Conservation (phyloP, 805 yeast species). For the Candida khao-thaluensis region DNA sequence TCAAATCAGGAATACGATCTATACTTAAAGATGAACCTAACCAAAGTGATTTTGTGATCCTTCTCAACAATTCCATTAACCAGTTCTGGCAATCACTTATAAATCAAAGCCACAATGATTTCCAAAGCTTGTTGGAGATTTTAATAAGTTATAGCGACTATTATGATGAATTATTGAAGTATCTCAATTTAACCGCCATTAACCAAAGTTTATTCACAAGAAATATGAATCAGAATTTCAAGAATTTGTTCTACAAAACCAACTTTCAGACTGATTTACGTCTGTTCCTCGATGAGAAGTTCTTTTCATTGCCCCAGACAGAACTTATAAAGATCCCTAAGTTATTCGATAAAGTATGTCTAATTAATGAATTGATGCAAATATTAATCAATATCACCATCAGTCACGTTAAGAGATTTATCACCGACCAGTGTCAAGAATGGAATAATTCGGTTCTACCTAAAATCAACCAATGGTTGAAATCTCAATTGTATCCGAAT, state of each 20-base stretch:
- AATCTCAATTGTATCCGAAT: constrained; percentile 37
- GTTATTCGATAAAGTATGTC: constrained; percentile 22
- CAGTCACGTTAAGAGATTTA: constrained; percentile 30
- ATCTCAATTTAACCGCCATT: constrained; percentile 19
- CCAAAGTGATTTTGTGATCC: constrained; percentile 33
- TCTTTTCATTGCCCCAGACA: constrained; percentile 10
- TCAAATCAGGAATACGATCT: constrained; percentile 35
- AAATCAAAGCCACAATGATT: neutral
- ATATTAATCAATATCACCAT: constrained; percentile 39
- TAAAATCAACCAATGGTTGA: constrained; percentile 37
- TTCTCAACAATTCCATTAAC: constrained; percentile 34
- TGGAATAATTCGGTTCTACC: constrained; percentile 42
- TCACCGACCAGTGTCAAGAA: constrained; percentile 27
- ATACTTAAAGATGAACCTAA: constrained; percentile 33
- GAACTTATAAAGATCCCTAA: constrained; percentile 9
- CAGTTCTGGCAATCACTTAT: constrained; percentile 11
- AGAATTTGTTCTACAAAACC: constrained; percentile 15
- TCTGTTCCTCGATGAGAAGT: constrained; percentile 11
- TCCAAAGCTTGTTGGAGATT: neutral
- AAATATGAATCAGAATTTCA: constrained; percentile 30
- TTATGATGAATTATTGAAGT: constrained; percentile 23
- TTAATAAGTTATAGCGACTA: constrained; percentile 21
- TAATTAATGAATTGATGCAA: constrained; percentile 23
- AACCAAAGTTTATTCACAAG: constrained; percentile 25
- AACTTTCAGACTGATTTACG: constrained; percentile 11